A percentile compares a stretch with the other conserved stretches of the same genome.
phyloP scores from a whole-genome alignment of 202 grass and related monocot genomes.

The Cymbopogon flexuosus region DNA sequence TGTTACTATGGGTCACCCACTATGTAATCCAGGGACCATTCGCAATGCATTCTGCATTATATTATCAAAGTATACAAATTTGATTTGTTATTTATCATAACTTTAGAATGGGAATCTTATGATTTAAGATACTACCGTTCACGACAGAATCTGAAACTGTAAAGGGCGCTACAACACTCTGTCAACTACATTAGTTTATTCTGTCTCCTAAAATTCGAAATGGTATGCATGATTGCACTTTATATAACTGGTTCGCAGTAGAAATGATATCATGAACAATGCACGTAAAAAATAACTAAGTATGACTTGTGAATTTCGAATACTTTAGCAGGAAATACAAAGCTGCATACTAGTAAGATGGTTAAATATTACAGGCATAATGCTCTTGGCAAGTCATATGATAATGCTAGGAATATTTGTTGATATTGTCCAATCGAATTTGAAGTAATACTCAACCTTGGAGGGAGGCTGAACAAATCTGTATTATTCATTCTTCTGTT shows the following conservation, averaged over 20 bases:
- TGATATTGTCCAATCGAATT: not conserved
- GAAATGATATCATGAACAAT: not conserved
- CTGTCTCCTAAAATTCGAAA: not conserved
- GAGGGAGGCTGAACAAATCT: not conserved
- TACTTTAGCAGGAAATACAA: not conserved
- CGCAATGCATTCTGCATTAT: not conserved
- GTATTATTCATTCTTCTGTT: not conserved
- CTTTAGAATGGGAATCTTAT: not conserved
- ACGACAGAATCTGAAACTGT: not conserved
- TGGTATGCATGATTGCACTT: not conserved
- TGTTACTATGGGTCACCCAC: not conserved
- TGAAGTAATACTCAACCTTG: not conserved
- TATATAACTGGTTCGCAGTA: not conserved
- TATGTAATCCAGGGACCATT: not conserved
- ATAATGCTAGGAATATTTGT: not conserved
- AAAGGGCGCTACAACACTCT: not conserved
- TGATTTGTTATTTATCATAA: not conserved
- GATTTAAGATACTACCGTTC: not conserved
- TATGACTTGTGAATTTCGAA: not conserved
- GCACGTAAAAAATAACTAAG: not conserved
- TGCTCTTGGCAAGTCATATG: not conserved
- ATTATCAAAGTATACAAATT: not conserved
- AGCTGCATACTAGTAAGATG: not conserved
- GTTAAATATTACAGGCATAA: not conserved
- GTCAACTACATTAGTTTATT: not conserved